Evolutionary conservation across 441 rosid genomes (phyloP).

Genomic region (Arabidopsis lyrata): DNA sequence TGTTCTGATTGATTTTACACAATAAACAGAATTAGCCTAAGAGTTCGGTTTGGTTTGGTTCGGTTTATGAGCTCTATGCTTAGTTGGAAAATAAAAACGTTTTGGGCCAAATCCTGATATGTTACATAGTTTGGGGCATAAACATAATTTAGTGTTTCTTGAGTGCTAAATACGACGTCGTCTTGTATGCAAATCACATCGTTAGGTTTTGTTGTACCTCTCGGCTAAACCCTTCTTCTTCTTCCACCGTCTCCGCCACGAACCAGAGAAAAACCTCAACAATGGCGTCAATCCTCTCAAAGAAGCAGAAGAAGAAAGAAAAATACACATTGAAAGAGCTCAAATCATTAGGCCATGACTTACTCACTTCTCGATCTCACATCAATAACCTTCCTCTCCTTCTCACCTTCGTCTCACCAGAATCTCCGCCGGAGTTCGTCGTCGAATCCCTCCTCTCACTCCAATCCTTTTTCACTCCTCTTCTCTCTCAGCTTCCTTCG

Average conservation of each 20-base stretch:
- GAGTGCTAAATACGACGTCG: not conserved
- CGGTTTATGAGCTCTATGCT: not conserved
- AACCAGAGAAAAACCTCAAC: conserved; percentile 34
- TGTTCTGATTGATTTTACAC: not conserved
- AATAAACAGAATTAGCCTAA: not conserved
- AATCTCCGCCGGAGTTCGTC: conserved; percentile 63
- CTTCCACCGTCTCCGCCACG: conserved; percentile 26
- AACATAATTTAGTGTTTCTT: not conserved
- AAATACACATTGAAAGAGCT: conserved; percentile 62
- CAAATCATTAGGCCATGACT: conserved; percentile 66
- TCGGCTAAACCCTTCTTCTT: not conserved
- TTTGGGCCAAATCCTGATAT: not conserved
- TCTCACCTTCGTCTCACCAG: conserved; percentile 65
- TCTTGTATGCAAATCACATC: not conserved
- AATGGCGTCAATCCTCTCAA: conserved; percentile 56
- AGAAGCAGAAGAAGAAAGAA: conserved; percentile 46
- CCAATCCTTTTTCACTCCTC: conserved; percentile 86
- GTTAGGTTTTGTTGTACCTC: conserved; percentile 25
- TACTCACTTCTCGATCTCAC: conserved; percentile 73
- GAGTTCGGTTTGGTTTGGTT: not conserved
- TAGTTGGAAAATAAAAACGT: too few species aligned
- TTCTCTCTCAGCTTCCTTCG: conserved; percentile 76
- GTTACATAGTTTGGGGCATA: not conserved
- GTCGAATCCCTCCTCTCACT: conserved; percentile 89
- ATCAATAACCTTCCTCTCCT: conserved; percentile 84